Evolutionary conservation across 2,329 filamentous ascomycete genomes (phyloP).

Genomic region (Fusarium hostae): DNA sequence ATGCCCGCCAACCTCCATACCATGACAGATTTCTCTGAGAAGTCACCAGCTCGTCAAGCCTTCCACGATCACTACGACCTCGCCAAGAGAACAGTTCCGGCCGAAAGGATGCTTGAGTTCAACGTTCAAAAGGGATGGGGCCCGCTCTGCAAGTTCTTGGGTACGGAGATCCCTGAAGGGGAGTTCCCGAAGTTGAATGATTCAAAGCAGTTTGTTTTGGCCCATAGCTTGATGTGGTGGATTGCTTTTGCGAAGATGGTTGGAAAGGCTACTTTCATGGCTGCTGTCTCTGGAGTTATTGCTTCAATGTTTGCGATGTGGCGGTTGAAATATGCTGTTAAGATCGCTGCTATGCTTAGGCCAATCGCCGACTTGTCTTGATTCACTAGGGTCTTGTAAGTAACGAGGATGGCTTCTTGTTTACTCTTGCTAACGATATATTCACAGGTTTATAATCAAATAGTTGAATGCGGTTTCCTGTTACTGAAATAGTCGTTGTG

Average conservation of each 20-base stretch:
- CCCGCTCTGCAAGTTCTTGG: slow-evolving; percentile 28
- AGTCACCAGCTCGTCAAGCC: slow-evolving; percentile 13
- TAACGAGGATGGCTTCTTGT: fast-evolving
- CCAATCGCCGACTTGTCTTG: slow-evolving; percentile 1
- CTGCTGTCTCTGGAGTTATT: slow-evolving; percentile 9
- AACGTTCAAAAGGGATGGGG: slow-evolving; percentile 22
- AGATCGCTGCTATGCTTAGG: neutral
- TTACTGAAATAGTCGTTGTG: neutral
- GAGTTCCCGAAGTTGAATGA: slow-evolving; percentile 26
- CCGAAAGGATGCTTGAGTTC: slow-evolving; percentile 13
- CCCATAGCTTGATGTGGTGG: slow-evolving; percentile 34
- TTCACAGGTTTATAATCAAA: neutral
- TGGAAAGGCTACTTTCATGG: slow-evolving; percentile 8
- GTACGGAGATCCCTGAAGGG: neutral
- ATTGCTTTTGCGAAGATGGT: slow-evolving; percentile 31
- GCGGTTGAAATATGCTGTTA: slow-evolving; percentile 6
- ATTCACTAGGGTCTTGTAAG: neutral
- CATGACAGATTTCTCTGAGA: slow-evolving; percentile 17
- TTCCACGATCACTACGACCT: slow-evolving; percentile 18
- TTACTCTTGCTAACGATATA: fast-evolving
- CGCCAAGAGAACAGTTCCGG: neutral
- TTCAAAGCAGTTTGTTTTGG: slow-evolving; percentile 25
- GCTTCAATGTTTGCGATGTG: slow-evolving; percentile 28
- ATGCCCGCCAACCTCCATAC: slow-evolving; percentile 19
- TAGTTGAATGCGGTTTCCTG: neutral